Percentiles rank a stretch among this genome's conserved stretches.
These are phyloP conservation scores for Metschnikowia cubensis DNA, from an alignment of 805 yeast species.

Conservation along the genomic window DNA sequence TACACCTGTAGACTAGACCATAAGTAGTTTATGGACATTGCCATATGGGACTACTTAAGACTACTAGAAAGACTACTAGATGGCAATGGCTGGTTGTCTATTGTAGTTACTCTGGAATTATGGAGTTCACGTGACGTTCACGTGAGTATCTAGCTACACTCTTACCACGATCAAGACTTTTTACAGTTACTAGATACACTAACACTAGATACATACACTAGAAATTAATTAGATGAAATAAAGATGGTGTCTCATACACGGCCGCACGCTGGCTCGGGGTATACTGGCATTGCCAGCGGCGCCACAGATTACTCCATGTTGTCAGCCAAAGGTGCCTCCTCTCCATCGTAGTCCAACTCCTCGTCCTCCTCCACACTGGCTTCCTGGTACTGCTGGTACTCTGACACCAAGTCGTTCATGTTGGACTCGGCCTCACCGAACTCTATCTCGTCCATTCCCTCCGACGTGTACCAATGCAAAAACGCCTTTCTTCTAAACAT, in stretches of 20 bases:
- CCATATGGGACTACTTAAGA: too few species aligned
- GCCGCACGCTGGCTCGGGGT: background rate
- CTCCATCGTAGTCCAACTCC: constrained; percentile 60
- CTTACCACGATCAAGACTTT: too few species aligned
- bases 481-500: constrained; percentile 94
- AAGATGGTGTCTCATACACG: constrained; percentile 3
- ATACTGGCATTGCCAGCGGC: background rate
- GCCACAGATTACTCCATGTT: constrained; percentile 32
- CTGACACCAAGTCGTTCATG: constrained; percentile 83
- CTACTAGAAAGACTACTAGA: too few species aligned
- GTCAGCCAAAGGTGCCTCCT: constrained; percentile 59
- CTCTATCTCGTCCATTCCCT: constrained; percentile 96
- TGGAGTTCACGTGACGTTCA: too few species aligned
- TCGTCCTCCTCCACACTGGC: constrained; percentile 75
- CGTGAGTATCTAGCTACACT: too few species aligned
- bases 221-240: constrained; percentile 9
- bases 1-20: too few species aligned
- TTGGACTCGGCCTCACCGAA: constrained; percentile 92
- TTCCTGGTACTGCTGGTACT: constrained; percentile 89
- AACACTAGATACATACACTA: constrained; percentile 2
- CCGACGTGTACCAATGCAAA: constrained; percentile 93
- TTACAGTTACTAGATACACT: background rate
- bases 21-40: too few species aligned
- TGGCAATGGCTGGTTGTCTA: too few species aligned
- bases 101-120: too few species aligned